phyloP scores from a whole-genome alignment of 108 stramenopile genomes.

The Hondaea fermentalgiana region DNA sequence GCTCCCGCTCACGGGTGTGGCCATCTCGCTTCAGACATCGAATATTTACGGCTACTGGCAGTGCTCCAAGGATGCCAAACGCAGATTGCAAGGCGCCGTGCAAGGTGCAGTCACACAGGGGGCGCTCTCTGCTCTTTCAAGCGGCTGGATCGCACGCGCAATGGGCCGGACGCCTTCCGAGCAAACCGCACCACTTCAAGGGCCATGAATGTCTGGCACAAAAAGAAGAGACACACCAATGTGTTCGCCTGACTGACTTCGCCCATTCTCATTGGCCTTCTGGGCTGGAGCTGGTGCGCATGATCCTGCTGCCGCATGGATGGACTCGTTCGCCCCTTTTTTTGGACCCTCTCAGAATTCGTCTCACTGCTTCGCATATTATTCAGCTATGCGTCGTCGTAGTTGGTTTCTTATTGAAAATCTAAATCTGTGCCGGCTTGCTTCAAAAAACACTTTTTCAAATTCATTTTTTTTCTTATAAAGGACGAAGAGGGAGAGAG shows the following conservation, averaged over 20 bases:
- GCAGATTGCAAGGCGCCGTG: background rate
- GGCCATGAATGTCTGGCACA: background rate
- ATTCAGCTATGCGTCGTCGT: too few species aligned
- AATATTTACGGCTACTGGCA: slow-evolving; percentile 53
- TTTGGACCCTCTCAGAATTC: too few species aligned
- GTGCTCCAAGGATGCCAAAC: slow-evolving; percentile 32
- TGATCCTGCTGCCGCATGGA: too few species aligned
- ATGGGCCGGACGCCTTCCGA: background rate
- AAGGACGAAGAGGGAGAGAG: background rate
- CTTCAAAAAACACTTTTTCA: background rate
- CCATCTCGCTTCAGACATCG: slow-evolving; percentile 39
- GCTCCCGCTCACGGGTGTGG: slow-evolving; percentile 43
- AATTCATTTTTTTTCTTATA: background rate
- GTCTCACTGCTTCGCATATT: too few species aligned
- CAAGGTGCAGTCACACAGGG: background rate
- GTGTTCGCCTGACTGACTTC: background rate
- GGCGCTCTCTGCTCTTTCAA: background rate
- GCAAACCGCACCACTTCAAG: background rate
- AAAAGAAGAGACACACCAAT: background rate
- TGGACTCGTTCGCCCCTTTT: too few species aligned
- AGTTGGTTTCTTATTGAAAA: too few species aligned
- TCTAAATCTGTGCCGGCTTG: background rate
- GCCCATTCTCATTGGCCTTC: too few species aligned
- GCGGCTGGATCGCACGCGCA: background rate
- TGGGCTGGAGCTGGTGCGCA: too few species aligned